Evolutionary conservation across 352 stramenopile genomes (phyloP), one percentile per base, ranked within the genome.

Genomic region (Pythium scleroteichum): DNA sequence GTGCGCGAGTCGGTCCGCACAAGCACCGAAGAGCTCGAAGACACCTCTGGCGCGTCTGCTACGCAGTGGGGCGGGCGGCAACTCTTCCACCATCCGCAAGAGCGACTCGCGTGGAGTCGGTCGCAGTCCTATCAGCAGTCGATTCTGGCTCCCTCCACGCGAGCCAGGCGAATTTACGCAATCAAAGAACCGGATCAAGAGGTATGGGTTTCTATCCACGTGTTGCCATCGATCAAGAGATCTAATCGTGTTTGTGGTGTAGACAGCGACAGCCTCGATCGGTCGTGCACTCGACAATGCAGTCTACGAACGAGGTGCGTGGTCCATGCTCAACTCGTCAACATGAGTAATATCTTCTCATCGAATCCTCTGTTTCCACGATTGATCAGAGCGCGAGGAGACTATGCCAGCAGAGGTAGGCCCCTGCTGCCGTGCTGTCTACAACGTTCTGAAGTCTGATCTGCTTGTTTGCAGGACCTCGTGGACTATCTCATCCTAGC

Each of bases 401-500:
- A 57, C 66, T 2, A 71, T 78, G 69, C 82, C 82, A 45, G 58
- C 68, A 6, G 82, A 90, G 54, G 83, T 90, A 71, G 68, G 67
- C n/a, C n/a, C n/a, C n/a, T 48, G 14, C 38, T 19, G 13, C 38
- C 6, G 13, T n/a, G 13, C 4, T 44, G 38, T 20, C 16, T 44
- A 7, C 7, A 4, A 44, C 6, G 6, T 35, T 35, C 10, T 5
- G 5, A 19, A 19, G 38, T 17, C 26, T 40, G 27, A 29, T n/a
- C 29, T 24, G 24, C 0, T 19, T 40, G 4, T 39, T 32, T 12
- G 3, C 45, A 92, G 76, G 75, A 79, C 17, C 42, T 94, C 16
- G 73, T 95, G 0, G 84, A 95, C 17, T 95, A 79, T 54, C 38
- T 92, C 17, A 73, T 94, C 3, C 78, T 88, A 42, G 64, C 77